Conservation (phyloP, 2,329 filamentous ascomycete species). For the Zarea fungicola region DNA sequence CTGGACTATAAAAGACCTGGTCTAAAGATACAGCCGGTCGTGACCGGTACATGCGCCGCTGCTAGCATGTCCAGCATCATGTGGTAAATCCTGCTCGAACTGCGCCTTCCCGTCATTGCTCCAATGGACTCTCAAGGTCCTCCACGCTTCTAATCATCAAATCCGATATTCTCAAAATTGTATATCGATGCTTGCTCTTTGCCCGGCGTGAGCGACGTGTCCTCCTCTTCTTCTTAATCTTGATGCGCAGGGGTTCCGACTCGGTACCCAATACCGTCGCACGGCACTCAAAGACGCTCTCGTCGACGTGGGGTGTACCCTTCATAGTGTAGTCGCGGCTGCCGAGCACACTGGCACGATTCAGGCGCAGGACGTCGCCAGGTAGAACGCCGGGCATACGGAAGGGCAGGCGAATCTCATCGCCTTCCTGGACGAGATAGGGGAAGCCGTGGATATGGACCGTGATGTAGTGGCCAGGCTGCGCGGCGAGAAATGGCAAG, state of each 20-base stretch:
- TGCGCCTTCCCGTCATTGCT: no score
- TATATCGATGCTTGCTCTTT: conserved; percentile 87
- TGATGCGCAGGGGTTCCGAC: conserved; percentile 68
- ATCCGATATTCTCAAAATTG: conserved; percentile 78
- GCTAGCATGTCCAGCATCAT: no score
- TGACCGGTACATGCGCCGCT: neutral
- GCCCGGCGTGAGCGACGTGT: conserved; percentile 69
- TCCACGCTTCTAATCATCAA: conserved; percentile 55
- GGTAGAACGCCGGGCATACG: conserved; percentile 69
- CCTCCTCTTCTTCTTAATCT: conserved; percentile 77
- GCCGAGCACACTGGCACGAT: conserved; percentile 76
- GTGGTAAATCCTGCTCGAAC: neutral
- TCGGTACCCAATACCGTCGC: conserved; percentile 82
- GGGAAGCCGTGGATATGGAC: conserved; percentile 73
- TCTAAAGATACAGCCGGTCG: conserved; percentile 7
- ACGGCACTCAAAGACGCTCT: conserved; percentile 76
- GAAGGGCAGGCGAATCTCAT: conserved; percentile 72
- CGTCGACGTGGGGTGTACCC: conserved; percentile 75
- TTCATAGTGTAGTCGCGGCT: conserved; percentile 88
- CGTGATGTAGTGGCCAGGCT: conserved; percentile 73
- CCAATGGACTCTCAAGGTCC: conserved; percentile 26
- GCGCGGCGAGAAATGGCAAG: conserved; percentile 65
- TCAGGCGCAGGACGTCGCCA: conserved; percentile 82
- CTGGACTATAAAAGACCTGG: neutral
- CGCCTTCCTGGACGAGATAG: conserved; percentile 73